Evolutionary conservation across 495 filamentous ascomycete species (phyloP), one percentile per base, ranked within the genome.

Genomic region (Pseudevernia furfuracea): DNA sequence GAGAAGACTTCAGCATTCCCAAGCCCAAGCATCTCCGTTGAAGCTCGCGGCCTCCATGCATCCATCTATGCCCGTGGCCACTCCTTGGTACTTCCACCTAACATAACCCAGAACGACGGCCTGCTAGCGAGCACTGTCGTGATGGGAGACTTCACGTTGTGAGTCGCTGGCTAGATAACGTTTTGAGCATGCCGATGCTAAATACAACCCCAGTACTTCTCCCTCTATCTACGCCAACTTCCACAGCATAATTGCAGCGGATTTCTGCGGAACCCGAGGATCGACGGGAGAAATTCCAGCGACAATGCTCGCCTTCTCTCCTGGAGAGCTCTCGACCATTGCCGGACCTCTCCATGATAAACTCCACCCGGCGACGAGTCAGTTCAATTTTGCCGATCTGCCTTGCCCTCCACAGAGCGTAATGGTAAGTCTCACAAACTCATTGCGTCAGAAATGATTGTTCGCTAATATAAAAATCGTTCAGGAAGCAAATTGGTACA

Each of bases 141-240:
- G 4, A 23, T 38, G 3, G 58, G 23, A 4, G 19, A 14, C 11
- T 60, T 60, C 21, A 60, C 58, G 15, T 60, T 60, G 38, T 44
- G 17, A 60, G 58, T 41, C 10, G 23, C 21, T 44, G 32, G 5
- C n/a, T 17, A 58, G 25, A 23, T 23, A 3, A 59, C 36, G 7
- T 38, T 17, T 19, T 36, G 17, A 21, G 30, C 15, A 57, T 11
- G 5, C 12, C 12, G 21, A 34, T 60, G 36, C 36, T 8, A 3
- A 60, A 36, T 25, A 44, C 34, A 14, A 39, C 2, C n/a, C 19
- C 4, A 60, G 38, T 32, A 64, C 53, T 36, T 64, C 62, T 12
- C 62, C 62, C 3, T 64, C 62, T 19, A 49, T 64, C 25, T 59
- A 64, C 30, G 62, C 56, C 25, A 57, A 56, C 30, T 64, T 64